phyloP scores from a whole-genome alignment of 2,329 filamentous ascomycete species.

The Colletotrichum lupini region DNA sequence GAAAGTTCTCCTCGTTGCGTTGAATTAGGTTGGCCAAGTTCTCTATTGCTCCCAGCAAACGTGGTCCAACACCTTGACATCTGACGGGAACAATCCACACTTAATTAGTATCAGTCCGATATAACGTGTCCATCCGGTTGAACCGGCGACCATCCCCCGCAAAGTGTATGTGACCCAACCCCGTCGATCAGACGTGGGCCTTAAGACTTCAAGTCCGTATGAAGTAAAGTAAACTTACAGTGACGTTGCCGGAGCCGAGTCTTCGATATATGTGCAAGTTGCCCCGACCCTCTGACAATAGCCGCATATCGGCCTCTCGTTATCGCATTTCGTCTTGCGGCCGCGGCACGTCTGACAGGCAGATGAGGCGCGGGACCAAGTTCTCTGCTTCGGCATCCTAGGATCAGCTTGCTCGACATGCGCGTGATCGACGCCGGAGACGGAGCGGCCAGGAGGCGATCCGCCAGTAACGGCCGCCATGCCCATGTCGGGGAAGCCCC shows the following conservation, averaged over 20 bases:
- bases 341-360: slow-evolving; percentile 51
- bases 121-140: background rate
- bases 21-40: slow-evolving; percentile 32
- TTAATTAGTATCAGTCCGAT: slow-evolving; percentile 14
- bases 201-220: background rate
- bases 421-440: slow-evolving; percentile 12
- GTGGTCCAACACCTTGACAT: slow-evolving; percentile 31
- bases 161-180: background rate
- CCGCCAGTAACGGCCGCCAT: background rate
- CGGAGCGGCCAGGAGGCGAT: slow-evolving; percentile 15
- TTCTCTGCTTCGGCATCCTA: slow-evolving; percentile 28
- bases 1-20: slow-evolving; percentile 33
- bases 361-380: slow-evolving; percentile 35
- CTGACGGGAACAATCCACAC: background rate
- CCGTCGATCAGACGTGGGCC: background rate
- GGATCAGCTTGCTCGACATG: slow-evolving; percentile 22
- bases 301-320: slow-evolving; percentile 48
- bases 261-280: slow-evolving; percentile 44
- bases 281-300: slow-evolving; percentile 48
- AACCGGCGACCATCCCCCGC: background rate
- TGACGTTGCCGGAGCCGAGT: slow-evolving; percentile 26
- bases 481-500: slow-evolving; percentile 33
- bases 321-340: slow-evolving; percentile 52
- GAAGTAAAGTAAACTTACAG: slow-evolving; percentile 20
- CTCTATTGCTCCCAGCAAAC: slow-evolving; percentile 29